Evolutionary conservation across 108 stramenopile genomes (phyloP).

Genomic region (Thalassiosira profunda): DNA sequence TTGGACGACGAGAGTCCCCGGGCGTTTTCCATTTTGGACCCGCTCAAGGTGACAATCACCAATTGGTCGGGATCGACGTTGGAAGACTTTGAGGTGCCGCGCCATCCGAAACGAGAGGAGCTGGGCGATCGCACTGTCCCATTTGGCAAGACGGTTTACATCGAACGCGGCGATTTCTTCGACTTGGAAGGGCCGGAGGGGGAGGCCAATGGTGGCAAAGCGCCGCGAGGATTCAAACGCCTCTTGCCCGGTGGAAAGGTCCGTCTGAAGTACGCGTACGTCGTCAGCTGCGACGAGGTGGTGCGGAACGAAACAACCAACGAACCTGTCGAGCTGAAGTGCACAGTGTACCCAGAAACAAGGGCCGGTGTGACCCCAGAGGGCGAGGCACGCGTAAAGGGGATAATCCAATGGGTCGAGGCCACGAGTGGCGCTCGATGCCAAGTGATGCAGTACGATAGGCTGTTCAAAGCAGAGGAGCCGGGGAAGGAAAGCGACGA

Average conservation of each 20-base stretch:
- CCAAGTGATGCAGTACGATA: constrained; percentile 87
- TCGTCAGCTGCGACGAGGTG: constrained; percentile 84
- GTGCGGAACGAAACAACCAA: constrained; percentile 75
- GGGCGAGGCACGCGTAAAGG: constrained; percentile 83
- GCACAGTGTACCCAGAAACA: constrained; percentile 80
- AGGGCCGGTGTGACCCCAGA: constrained; percentile 87
- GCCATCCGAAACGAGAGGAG: constrained; percentile 85
- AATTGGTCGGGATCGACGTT: constrained; percentile 75
- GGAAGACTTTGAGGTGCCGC: constrained; percentile 73
- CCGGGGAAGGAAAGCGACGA: constrained; percentile 85
- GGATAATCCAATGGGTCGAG: constrained; percentile 95
- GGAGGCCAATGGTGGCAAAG: constrained; percentile 52
- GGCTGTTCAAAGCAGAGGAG: constrained; percentile 85
- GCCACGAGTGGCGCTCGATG: constrained; percentile 64
- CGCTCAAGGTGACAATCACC: constrained; percentile 85
- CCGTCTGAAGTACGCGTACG: constrained; percentile 91
- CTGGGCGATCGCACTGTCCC: constrained; percentile 82
- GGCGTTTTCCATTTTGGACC: constrained; percentile 86
- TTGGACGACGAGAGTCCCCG: constrained; percentile 83
- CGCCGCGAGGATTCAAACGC: constrained; percentile 92
- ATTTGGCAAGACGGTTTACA: constrained; percentile 82
- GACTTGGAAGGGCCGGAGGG: constrained; percentile 88
- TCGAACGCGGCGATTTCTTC: constrained; percentile 91
- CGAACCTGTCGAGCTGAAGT: constrained; percentile 77
- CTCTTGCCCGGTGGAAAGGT: constrained; percentile 76